Conservation (phyloP, 768 basidiomycete genomes). For the Naganishia vaughanmartiniae region DNA sequence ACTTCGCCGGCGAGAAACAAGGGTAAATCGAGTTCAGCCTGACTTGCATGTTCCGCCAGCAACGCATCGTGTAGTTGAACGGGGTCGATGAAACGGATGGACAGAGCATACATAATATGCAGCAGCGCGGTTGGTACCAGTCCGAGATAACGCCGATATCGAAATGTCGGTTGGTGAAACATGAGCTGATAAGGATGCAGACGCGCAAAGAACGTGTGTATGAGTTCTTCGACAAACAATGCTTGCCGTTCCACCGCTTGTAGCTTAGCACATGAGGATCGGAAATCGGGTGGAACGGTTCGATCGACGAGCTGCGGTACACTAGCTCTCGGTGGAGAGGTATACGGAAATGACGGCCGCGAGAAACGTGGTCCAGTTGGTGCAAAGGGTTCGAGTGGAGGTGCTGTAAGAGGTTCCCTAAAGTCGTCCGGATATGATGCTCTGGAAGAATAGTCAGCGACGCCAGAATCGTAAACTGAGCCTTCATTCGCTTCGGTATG, state of each 20-base stretch:
- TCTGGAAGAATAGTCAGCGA: neutral
- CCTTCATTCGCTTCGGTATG: neutral
- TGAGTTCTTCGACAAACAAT: conserved; percentile 41
- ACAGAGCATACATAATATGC: conserved; percentile 46
- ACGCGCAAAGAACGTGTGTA: conserved; percentile 46
- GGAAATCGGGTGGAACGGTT: neutral
- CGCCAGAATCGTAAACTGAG: neutral
- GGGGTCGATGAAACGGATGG: conserved; percentile 38
- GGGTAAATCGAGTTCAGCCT: conserved; percentile 14
- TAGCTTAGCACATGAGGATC: neutral
- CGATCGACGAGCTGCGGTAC: neutral
- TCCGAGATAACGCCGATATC: conserved; percentile 43
- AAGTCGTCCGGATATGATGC: neutral
- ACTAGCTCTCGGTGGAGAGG: conserved; percentile 5
- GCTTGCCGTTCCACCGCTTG: neutral
- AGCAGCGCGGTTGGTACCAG: conserved; percentile 42
- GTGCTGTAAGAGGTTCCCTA: neutral
- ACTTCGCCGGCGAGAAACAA: conserved; percentile 10
- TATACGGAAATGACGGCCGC: neutral
- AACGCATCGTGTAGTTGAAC: neutral
- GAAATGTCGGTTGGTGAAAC: conserved; percentile 49
- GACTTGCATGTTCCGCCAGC: neutral
- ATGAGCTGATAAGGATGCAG: conserved; percentile 43
- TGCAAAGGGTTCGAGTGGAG: neutral
- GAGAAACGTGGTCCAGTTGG: neutral